Conservation (phyloP, 257 asterid genomes). For the Capsicum chinense region DNA sequence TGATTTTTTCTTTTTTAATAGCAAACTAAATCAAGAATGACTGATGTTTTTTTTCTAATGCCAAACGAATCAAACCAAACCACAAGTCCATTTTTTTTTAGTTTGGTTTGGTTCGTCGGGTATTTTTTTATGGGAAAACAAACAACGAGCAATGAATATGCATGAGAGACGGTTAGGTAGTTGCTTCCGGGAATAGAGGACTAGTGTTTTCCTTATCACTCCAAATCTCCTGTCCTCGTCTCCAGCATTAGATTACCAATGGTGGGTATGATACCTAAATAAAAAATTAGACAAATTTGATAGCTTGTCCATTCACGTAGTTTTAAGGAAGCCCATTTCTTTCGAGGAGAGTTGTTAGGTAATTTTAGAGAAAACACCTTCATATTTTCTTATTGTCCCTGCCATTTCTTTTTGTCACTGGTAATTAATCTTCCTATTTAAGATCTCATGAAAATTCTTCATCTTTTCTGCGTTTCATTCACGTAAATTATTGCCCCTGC, state of each 20-base stretch:
- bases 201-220: not conserved
- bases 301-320: not conserved
- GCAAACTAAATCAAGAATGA: too few species aligned
- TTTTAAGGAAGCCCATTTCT: too few species aligned
- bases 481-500: too few species aligned
- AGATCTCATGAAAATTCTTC: not conserved
- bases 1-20: too few species aligned
- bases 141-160: not conserved
- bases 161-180: constrained; percentile 12
- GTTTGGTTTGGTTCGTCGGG: too few species aligned
- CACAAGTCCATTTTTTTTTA: too few species aligned
- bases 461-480: not conserved
- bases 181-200: not conserved
- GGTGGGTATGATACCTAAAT: not conserved
- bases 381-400: constrained; percentile 27
- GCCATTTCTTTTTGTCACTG: constrained; percentile 1
- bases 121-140: too few species aligned
- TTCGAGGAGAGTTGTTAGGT: too few species aligned
- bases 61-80: too few species aligned
- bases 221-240: not conserved
- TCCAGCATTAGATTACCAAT: not conserved
- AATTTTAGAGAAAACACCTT: not conserved
- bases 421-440: not conserved
- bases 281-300: not conserved
- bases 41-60: too few species aligned